These are phyloP conservation scores for Spongospora subterranea DNA, from an alignment of 208 protist species.

Conservation along the genomic window DNA sequence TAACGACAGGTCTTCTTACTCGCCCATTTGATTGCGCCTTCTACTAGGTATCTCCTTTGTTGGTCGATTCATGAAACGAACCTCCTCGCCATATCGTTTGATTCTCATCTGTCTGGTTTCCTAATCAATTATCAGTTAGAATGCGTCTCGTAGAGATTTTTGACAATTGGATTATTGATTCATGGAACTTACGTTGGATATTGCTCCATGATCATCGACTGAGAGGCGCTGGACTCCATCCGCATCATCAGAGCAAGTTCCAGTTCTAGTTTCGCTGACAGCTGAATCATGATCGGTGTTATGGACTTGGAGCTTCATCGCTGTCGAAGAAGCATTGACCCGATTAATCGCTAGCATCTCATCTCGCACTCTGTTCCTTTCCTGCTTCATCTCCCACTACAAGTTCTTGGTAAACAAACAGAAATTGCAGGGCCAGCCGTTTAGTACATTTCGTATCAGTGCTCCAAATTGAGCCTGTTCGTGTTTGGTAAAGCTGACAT, in stretches of 20 bases:
- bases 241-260: not conserved
- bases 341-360: not conserved
- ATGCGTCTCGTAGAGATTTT: no score
- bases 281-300: not conserved
- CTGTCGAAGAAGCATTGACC: not conserved
- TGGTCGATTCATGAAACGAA: conserved; percentile 4
- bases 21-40: not conserved
- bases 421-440: not conserved
- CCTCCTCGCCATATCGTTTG: not conserved
- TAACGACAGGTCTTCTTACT: no score
- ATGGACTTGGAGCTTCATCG: not conserved
- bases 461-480: conserved; percentile 7
- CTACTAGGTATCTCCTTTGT: not conserved
- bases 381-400: conserved; percentile 46
- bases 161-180: no score
- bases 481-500: not conserved
- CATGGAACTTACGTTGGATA: no score
- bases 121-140: no score
- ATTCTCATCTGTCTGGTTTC: not conserved
- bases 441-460: conserved; percentile 12
- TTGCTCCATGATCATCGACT: no score
- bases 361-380: not conserved
- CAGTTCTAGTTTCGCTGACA: not conserved
- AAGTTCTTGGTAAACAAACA: not conserved
- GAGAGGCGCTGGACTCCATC: not conserved